These are phyloP conservation scores for Rhexocercosporidium sp. DNA, from an alignment of 2,329 filamentous ascomycete genomes.

Conservation along the genomic window DNA sequence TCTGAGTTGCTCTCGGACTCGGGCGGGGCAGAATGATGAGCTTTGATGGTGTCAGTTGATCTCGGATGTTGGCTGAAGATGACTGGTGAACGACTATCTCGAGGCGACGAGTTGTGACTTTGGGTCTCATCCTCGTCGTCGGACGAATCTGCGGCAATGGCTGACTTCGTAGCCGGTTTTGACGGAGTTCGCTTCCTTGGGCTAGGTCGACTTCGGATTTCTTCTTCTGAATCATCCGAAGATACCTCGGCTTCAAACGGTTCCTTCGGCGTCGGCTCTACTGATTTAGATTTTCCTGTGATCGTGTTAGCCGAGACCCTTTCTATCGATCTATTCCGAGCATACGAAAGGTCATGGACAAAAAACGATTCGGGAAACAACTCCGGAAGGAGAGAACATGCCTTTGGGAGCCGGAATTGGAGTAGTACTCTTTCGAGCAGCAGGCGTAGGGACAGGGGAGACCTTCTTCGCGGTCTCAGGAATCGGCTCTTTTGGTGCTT, in stretches of 20 bases:
- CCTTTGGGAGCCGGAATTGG: constrained; percentile 10
- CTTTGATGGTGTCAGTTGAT: constrained; percentile 3
- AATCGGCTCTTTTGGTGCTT: constrained; percentile 2
- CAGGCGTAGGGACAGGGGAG: neutral
- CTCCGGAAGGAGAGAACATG: neutral
- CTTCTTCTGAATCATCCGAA: constrained; percentile 24
- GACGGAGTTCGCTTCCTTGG: neutral
- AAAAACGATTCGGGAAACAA: neutral
- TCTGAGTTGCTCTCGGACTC: constrained; percentile 10
- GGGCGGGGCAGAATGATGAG: constrained; percentile 5
- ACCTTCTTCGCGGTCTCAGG: neutral
- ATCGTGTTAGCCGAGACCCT: neutral
- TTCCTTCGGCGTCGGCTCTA: neutral
- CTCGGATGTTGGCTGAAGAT: constrained; percentile 32
- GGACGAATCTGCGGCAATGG: neutral
- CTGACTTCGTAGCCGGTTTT: neutral
- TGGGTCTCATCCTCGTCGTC: constrained; percentile 30
- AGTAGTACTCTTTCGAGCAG: constrained; percentile 11
- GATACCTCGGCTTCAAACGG: constrained; percentile 5
- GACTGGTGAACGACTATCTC: constrained; percentile 40
- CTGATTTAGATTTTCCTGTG: constrained; percentile 2
- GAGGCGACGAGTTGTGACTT: constrained; percentile 32
- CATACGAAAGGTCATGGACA: neutral
- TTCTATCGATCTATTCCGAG: neutral
- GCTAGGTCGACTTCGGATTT: neutral